Conservation (phyloP, 306 rosid species). For the Citrullus amarus region DNA sequence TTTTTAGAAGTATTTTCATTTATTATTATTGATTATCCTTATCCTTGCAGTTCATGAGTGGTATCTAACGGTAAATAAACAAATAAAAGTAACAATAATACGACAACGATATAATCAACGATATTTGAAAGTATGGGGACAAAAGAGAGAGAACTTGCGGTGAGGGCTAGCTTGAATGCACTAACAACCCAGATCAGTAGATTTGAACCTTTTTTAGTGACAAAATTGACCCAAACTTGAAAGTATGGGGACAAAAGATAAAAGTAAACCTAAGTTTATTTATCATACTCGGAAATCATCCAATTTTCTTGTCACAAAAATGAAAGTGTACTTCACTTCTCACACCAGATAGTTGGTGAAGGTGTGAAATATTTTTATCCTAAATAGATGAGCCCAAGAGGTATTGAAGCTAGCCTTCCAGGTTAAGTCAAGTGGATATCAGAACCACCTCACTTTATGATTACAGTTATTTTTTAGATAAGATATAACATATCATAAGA, state of each 20-base stretch:
- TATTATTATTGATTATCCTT: background rate
- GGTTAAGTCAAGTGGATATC: background rate
- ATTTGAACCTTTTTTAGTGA: background rate
- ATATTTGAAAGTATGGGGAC: background rate
- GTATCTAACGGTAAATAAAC: background rate
- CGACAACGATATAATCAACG: background rate
- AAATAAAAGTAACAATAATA: background rate
- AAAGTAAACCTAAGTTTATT: background rate
- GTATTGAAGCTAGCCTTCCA: background rate
- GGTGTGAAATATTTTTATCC: background rate
- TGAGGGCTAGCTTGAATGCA: too few species aligned
- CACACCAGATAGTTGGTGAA: background rate
- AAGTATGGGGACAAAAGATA: background rate
- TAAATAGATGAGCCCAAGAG: background rate
- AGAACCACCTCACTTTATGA: background rate
- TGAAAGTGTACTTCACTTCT: background rate
- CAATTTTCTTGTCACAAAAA: background rate
- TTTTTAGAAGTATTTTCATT: background rate
- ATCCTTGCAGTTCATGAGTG: background rate
- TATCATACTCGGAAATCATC: background rate
- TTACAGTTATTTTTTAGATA: background rate
- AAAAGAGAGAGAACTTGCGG: too few species aligned
- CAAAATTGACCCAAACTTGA: background rate
- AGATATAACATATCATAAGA: background rate
- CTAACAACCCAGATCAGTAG: background rate